Evolutionary conservation across 208 protist species (phyloP), one percentile per base, ranked within the genome.

Genomic region (Trypanosoma cruzi): DNA sequence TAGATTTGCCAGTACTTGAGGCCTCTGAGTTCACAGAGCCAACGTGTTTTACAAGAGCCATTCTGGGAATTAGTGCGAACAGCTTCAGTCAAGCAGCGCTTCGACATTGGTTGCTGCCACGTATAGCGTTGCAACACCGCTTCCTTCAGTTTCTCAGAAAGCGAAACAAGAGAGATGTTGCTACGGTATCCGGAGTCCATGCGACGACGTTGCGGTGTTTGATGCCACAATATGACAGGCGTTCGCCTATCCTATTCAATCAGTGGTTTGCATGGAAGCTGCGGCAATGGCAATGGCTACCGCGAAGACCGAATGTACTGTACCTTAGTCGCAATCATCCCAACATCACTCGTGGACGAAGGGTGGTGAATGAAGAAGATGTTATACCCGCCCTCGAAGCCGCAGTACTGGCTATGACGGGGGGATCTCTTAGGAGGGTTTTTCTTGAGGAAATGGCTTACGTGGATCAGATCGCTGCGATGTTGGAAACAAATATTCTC

Each of bases 261-360:
- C 26, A 56, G 10, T 71, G 66, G 57, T n/a, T 62, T 8, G 18
- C 28, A 37, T 71, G 56, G 57, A 60, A 46, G 18, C 55, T 64
- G n/a, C 24, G 24, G 31, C 54, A 46, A 20, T 68, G 44, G 54
- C 62, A 20, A 2, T 50, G 18, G 22, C 32, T 76, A 36, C 67
- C 74, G 20, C 16, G 16, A 20, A 26, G 8, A 37, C 74, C 74
- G 22, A 16, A 31, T 3, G 68, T 79, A 16, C 5, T 79, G 37
- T 79, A 72, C 63, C 29, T 79, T 3, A 72, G 62, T 52, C 65
- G 74, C 4, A 79, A 79, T 34, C 74, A 79, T 31, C 49, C 53
- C 20, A 64, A 59, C 52, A 55, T 76, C 20, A 61, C 60, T 24
- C 18, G 74, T 11, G 74, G 74, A 32, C 67, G 74, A 32, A 75